Evolutionary conservation across 2,329 filamentous ascomycete genomes (phyloP).

Genomic region (Gliomastix tumulicola): DNA sequence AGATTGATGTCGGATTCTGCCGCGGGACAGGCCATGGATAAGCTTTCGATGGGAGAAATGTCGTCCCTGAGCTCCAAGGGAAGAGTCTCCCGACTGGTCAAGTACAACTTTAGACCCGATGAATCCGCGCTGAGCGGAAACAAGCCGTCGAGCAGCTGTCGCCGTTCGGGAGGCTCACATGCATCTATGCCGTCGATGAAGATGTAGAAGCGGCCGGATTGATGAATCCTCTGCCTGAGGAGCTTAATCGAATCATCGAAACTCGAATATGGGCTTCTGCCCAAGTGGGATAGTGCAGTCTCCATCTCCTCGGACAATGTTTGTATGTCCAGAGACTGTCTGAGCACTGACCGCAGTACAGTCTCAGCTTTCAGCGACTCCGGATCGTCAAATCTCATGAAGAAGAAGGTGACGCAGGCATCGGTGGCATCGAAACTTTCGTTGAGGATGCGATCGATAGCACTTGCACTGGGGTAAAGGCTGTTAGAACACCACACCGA

Average conservation of each 20-base stretch:
- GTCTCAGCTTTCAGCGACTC: slow-evolving; percentile 8
- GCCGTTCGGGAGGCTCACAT: no score
- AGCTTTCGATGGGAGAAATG: slow-evolving; percentile 1
- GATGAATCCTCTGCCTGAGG: neutral
- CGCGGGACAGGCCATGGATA: neutral
- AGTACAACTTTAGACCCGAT: slow-evolving; percentile 17
- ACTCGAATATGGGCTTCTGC: neutral
- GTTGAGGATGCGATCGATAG: slow-evolving; percentile 7
- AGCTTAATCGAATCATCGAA: neutral
- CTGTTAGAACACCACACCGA: no score
- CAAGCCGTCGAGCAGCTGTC: no score
- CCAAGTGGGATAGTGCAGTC: neutral
- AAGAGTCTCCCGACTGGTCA: slow-evolving; percentile 17
- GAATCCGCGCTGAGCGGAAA: no score
- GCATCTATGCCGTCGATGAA: slow-evolving; percentile 26
- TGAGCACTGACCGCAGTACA: slow-evolving; percentile 8
- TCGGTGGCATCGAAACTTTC: neutral
- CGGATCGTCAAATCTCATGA: slow-evolving; percentile 5
- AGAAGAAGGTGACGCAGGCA: slow-evolving; percentile 7
- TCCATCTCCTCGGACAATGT: neutral
- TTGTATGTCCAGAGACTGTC: no score
- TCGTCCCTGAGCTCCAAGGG: slow-evolving; percentile 6
- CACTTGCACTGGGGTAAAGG: slow-evolving; percentile 11
- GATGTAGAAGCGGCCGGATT: slow-evolving; percentile 10
- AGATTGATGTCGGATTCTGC: slow-evolving; percentile 4